Base-by-base conservation (phyloP, 176 grass and related monocot genomes). In the Tuctoria greenei region DNA sequence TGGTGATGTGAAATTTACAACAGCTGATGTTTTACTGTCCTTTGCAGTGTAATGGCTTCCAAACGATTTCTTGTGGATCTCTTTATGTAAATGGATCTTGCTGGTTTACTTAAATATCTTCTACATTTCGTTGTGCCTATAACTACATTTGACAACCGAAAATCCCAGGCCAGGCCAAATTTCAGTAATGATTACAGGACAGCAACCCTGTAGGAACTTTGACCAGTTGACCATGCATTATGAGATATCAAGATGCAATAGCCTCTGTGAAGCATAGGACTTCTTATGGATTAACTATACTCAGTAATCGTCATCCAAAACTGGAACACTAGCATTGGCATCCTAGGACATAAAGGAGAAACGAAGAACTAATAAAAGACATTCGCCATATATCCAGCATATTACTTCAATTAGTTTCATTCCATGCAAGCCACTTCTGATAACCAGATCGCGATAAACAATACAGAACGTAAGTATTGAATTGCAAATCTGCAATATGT, bases 331-430 rank as follows among this genome's bases (percentile, higher is more conserved):
- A 55, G 20, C 45, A 11, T 42, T 51, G 18, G 16, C 62, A 42
- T 75, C 43, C 50, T 4, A 40, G 45, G 31, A 78, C 25, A 74
- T 27, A 3, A 57, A 13, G 35, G 36, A 62, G 59, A 57, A 62
- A 51, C 1, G 2, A 25, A 40, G 23, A 78, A 86, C 49, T 31
- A 51, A 17, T 20, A 20, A 66, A 51, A 36, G 13, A 72, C 5
- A 13, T 15, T 61, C 13, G 0, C 9, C 58, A 31, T 61, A 13
- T 31, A 61, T 13, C 50, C 40, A 8, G 46, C 64, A 76, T 70
- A 66, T 51, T 87, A 72, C 77, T 67, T 67, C 67, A 77, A 50
- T 8, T 59, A 40, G 7, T 50, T 43, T 67, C 75, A 21, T 67
- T 47, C 60, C 79, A 60, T 67, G 23, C 67, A 28, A 8, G 20